Conservation (phyloP, 2,329 filamentous ascomycete genomes). For the Fusarium newnesense region DNA sequence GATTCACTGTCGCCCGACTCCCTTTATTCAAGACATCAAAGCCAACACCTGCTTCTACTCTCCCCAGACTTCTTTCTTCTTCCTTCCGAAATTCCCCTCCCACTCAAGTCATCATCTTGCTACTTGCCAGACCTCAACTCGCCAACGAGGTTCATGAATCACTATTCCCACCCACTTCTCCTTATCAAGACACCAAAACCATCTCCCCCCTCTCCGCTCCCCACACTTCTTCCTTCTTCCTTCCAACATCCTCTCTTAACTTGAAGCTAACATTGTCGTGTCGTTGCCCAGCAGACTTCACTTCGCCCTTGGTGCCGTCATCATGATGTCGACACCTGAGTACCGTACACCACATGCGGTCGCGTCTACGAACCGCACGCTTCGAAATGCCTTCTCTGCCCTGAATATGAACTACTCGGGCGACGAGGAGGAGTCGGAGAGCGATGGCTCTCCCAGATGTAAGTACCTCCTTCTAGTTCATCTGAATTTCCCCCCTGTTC, state of each 20-base stretch:
- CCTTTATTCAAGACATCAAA: not conserved
- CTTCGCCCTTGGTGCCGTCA: not conserved
- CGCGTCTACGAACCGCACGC: not conserved
- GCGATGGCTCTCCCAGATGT: constrained; percentile 5
- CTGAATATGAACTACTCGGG: not conserved
- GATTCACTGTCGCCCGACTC: not conserved
- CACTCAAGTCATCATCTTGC: not conserved
- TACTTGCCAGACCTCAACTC: not conserved
- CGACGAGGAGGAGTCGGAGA: not conserved
- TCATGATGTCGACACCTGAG: constrained; percentile 19
- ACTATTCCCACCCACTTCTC: not conserved
- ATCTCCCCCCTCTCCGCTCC: not conserved
- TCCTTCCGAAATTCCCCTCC: not conserved
- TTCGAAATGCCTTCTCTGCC: constrained; percentile 22
- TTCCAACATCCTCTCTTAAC: not conserved
- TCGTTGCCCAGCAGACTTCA: not conserved
- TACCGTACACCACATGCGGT: constrained; percentile 8
- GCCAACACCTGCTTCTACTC: not conserved
- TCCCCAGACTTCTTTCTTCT: not conserved
- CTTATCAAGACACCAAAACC: not conserved
- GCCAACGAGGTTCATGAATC: not conserved
- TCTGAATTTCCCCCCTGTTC: not conserved
- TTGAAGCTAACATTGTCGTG: not conserved
- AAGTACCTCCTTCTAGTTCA: not conserved
- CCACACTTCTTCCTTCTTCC: not conserved